Evolutionary conservation across 2,329 filamentous ascomycete genomes (phyloP), one percentile per base, ranked within the genome.

Genomic region (Dryadomyces quercivorus): DNA sequence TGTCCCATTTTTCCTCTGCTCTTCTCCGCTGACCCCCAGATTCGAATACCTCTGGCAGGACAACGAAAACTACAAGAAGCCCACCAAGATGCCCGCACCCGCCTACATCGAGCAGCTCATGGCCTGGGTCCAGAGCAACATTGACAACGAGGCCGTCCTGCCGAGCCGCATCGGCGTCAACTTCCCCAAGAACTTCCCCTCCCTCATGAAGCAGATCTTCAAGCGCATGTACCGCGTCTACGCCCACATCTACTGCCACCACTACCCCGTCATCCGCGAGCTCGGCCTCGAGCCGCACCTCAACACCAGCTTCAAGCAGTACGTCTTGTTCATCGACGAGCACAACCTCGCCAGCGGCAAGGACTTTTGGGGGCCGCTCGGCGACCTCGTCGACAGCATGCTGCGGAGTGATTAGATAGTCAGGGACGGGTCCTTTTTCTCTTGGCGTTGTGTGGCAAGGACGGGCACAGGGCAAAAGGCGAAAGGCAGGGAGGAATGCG

Each of bases 11-110:
- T 15, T 31, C 21, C 5, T 36, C 7, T 21, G 15, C 36, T 40
- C 6, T 36, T 6, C 34, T 36, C 12, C 4, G 36, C 51, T 56
- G 43, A 56, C 42, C 15, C 9, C 7, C 57, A 92, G 88, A 65
- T 98, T 97, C 70, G 93, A 98, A 70, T 98, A 98, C 70, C 84
- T 98, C 61, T 98, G 93, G 93, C 93, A 98, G 73, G 92, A 98
- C 70, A 87, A 78, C 58, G 90, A 95, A 64, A 86, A 88, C 67
- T 98, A 85, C 77, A 95, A 95, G 72, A 85, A 89, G 57, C 93
- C 93, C 20, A 98, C 94, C 58, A 97, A 97, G 75, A 96, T 98
- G 87, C 81, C 93, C 3, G 93, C 93, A 2, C 93, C 93, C 10
- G 88, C 91, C 63, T 98, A 98, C 72, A 95, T 98, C 65, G 93